Conservation (phyloP, 805 yeast genomes). For the Candida arabinofermentans region DNA sequence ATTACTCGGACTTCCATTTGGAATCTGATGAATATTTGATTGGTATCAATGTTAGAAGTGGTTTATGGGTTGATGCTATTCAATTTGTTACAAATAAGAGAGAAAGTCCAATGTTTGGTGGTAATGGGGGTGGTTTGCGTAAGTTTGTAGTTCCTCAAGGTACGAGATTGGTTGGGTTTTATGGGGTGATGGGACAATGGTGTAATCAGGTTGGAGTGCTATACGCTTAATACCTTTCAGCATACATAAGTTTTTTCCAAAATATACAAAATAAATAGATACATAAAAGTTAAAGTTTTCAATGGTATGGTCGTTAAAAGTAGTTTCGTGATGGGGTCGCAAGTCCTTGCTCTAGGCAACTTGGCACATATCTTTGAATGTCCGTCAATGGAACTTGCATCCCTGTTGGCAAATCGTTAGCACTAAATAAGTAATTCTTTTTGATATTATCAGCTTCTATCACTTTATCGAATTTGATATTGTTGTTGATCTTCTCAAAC, state of each 20-base stretch:
- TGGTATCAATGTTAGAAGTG: constrained; percentile 64
- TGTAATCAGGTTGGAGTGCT: constrained; percentile 68
- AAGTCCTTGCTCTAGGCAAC: constrained; percentile 6
- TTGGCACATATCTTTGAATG: constrained; percentile 14
- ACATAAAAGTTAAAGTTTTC: no score
- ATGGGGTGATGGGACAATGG: constrained; percentile 71
- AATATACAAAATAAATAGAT: background rate
- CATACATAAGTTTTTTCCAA: background rate
- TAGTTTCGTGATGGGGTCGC: constrained; percentile 1
- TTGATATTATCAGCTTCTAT: constrained; percentile 12
- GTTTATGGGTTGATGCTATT: constrained; percentile 87
- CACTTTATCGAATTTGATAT: constrained; percentile 17
- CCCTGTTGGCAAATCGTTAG: constrained; percentile 22
- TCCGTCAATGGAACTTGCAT: constrained; percentile 23
- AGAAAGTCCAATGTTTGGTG: constrained; percentile 59
- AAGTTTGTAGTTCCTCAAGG: constrained; percentile 64
- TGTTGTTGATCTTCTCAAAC: constrained; percentile 22
- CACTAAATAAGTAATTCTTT: constrained; percentile 14
- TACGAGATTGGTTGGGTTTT: constrained; percentile 59
- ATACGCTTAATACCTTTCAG: constrained; percentile 35
- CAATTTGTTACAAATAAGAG: constrained; percentile 67
- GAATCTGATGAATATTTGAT: constrained; percentile 53
- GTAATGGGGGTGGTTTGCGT: constrained; percentile 57
- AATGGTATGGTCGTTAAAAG: no score
- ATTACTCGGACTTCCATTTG: constrained; percentile 55